Evolutionary conservation across 2,329 filamentous ascomycete genomes (phyloP).

Genomic region (Zymoseptoria passerinii): DNA sequence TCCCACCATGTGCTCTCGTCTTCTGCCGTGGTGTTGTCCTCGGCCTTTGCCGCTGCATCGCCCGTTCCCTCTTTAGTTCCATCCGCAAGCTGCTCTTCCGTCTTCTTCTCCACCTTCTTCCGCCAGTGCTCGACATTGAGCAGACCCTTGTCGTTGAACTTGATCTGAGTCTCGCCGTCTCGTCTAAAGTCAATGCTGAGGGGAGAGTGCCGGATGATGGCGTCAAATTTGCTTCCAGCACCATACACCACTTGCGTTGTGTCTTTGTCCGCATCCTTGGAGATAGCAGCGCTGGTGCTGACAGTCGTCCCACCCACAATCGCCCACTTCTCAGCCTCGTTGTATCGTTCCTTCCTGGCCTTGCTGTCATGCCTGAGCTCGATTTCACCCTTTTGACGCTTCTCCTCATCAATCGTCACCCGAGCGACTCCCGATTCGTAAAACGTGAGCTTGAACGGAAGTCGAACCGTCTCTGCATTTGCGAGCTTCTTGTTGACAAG

Average conservation of each 20-base stretch:
- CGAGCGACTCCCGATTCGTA: conserved; percentile 82
- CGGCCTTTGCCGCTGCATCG: conserved; percentile 34
- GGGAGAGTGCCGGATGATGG: conserved; percentile 72
- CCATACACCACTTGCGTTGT: conserved; percentile 72
- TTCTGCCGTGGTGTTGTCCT: conserved; percentile 41
- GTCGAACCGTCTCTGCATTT: conserved; percentile 58
- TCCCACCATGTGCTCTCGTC: conserved; percentile 98
- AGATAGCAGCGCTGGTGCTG: conserved; percentile 63
- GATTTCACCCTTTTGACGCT: conserved; percentile 79
- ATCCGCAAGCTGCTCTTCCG: conserved; percentile 42
- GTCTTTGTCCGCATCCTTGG: conserved; percentile 56
- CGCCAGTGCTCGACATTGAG: conserved; percentile 96
- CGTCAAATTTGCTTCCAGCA: conserved; percentile 65
- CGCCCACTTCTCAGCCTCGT: conserved; percentile 79
- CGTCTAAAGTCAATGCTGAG: conserved; percentile 81
- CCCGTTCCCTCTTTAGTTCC: conserved; percentile 42
- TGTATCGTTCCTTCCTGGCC: conserved; percentile 85
- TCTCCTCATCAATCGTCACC: conserved; percentile 85
- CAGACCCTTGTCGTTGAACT: conserved; percentile 80
- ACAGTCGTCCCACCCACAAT: conserved; percentile 71
- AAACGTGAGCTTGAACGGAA: conserved; percentile 82
- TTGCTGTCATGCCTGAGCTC: conserved; percentile 76
- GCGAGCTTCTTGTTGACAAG: conserved; percentile 72
- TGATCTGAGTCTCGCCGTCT: conserved; percentile 72
- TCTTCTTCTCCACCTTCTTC: conserved; percentile 65